Percentiles rank a stretch among this genome's conserved stretches.
phyloP scores from a whole-genome alignment of 805 yeast species.

The Dipodascus albidus region DNA sequence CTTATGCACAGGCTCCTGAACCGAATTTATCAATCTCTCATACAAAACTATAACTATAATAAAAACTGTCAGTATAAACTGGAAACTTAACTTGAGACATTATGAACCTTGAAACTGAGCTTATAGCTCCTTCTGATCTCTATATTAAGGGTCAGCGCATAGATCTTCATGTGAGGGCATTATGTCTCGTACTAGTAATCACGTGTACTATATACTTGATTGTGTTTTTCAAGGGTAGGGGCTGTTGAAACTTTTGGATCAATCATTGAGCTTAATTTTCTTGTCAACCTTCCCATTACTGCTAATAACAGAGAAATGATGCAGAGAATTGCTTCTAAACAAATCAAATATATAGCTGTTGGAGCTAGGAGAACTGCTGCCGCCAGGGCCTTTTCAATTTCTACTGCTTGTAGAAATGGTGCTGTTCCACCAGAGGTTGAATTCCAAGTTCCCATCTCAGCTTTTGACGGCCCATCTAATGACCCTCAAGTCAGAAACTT shows the following conservation, averaged over 20 bases:
- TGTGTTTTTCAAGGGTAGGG: background rate
- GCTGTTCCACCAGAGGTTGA: background rate
- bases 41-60: background rate
- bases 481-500: slow-evolving; percentile 41
- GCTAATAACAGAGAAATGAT: background rate
- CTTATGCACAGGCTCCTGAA: background rate
- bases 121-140: too few species aligned
- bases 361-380: background rate
- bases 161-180: too few species aligned
- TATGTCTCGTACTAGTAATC: too few species aligned
- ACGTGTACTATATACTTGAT: too few species aligned
- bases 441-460: background rate
- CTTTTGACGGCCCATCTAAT: slow-evolving; percentile 17
- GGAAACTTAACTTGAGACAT: background rate
- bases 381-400: background rate
- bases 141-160: too few species aligned
- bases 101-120: background rate
- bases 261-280: background rate
- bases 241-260: background rate
- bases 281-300: background rate
- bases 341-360: background rate
- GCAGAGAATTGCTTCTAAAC: background rate
- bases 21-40: background rate
- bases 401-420: background rate
- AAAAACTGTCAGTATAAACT: background rate